A percentile compares a stretch with the other conserved stretches of the same genome.
Evolutionary conservation across 495 filamentous ascomycete species (phyloP).

Genomic region (Talaromyces ruber): DNA sequence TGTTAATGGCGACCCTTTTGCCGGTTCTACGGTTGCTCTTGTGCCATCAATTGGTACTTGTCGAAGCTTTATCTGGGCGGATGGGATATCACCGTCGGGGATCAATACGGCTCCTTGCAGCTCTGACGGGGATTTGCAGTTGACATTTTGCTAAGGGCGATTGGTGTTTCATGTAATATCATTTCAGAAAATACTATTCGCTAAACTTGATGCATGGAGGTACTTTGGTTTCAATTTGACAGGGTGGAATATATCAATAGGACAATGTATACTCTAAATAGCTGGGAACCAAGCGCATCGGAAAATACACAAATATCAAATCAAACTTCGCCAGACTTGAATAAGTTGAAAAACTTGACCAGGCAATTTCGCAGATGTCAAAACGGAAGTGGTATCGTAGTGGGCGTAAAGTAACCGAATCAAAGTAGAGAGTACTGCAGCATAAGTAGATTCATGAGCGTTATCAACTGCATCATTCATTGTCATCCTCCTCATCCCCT

Average conservation of each 20-base stretch:
- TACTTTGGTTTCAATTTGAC: not conserved
- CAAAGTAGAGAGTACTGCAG: not conserved
- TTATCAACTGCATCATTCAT: not conserved
- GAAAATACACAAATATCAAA: not conserved
- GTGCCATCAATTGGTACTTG: constrained; percentile 21
- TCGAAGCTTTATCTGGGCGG: constrained; percentile 35
- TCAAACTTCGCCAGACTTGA: not conserved
- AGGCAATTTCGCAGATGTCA: not conserved
- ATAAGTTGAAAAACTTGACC: not conserved
- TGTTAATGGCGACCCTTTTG: constrained; percentile 50
- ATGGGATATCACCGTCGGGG: constrained; percentile 40
- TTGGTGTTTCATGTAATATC: not conserved
- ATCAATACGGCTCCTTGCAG: constrained; percentile 32
- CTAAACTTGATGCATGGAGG: not conserved
- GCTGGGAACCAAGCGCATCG: not conserved
- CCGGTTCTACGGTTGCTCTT: constrained; percentile 31
- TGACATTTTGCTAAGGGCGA: constrained; percentile 21
- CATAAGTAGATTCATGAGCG: not conserved
- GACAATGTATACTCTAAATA: not conserved
- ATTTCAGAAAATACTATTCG: not conserved
- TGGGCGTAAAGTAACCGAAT: not conserved
- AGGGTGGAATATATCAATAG: not conserved
- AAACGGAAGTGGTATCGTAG: not conserved
- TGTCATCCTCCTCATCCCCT: constrained; percentile 1
- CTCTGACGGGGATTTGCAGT: constrained; percentile 22